Conservation (phyloP, 805 yeast genomes). For the Jamesozyma jinghongensis region DNA sequence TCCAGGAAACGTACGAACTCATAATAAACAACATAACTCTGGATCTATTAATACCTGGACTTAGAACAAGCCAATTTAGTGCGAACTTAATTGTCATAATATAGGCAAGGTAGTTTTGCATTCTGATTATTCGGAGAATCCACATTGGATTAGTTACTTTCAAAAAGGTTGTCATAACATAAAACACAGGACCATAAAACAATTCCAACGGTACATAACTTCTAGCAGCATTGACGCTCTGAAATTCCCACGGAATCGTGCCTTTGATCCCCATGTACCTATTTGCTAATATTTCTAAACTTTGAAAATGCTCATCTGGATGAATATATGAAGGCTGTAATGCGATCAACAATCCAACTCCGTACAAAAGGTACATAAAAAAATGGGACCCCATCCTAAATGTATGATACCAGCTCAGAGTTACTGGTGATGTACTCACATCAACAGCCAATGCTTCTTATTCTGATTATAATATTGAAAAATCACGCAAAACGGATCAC, state of each 20-base stretch:
- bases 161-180: conserved; percentile 11
- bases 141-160: conserved; percentile 35
- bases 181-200: conserved; percentile 58
- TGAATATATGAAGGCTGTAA: conserved; percentile 79
- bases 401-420: no score
- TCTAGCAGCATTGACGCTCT: conserved; percentile 40
- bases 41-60: neutral
- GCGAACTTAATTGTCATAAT: neutral
- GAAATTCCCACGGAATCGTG: conserved; percentile 79
- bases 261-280: conserved; percentile 9
- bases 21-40: conserved; percentile 28
- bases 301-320: conserved; percentile 96
- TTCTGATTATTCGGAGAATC: conserved; percentile 45
- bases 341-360: conserved; percentile 41
- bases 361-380: neutral
- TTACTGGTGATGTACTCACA: no score
- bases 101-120: conserved; percentile 36
- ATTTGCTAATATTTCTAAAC: conserved; percentile 55
- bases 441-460: no score
- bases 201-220: conserved; percentile 61
- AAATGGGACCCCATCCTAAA: no score
- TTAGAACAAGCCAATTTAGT: neutral
- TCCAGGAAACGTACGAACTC: conserved; percentile 61
- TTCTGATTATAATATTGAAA: no score
- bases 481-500: neutral